Evolutionary conservation across 164 flowering plant genomes (phyloP).

Genomic region (Taxillus chinensis): DNA sequence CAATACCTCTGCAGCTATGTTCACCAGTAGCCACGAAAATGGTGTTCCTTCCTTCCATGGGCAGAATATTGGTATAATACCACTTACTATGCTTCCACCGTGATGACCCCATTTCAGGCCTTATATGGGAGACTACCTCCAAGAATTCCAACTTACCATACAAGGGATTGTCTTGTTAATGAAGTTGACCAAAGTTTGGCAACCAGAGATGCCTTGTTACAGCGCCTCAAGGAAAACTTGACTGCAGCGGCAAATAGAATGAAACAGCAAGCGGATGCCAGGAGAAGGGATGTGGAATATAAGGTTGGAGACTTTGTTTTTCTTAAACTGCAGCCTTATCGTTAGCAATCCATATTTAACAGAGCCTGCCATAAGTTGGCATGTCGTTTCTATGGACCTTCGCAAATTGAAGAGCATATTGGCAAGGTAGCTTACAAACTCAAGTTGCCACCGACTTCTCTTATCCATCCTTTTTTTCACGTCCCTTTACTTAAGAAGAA

Average conservation of each 20-base stretch:
- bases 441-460: neutral
- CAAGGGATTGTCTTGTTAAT: neutral
- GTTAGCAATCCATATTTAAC: neutral
- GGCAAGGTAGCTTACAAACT: neutral
- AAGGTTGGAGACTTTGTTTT: neutral
- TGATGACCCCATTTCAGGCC: neutral
- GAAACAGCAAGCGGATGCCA: neutral
- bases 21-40: neutral
- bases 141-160: neutral
- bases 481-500: neutral
- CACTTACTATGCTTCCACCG: neutral
- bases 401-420: too few species aligned
- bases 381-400: neutral
- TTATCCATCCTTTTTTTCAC: too few species aligned
- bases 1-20: neutral
- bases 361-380: neutral
- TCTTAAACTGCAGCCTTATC: neutral
- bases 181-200: neutral
- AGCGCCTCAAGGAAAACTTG: neutral
- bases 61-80: constrained; percentile 1
- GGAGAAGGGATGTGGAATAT: neutral
- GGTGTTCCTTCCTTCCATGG: neutral
- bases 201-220: neutral
- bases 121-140: neutral
- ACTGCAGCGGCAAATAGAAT: neutral